These are phyloP conservation scores for Coelastrella sp. DNA, from an alignment of 139 green algal genomes.

Conservation along the genomic window DNA sequence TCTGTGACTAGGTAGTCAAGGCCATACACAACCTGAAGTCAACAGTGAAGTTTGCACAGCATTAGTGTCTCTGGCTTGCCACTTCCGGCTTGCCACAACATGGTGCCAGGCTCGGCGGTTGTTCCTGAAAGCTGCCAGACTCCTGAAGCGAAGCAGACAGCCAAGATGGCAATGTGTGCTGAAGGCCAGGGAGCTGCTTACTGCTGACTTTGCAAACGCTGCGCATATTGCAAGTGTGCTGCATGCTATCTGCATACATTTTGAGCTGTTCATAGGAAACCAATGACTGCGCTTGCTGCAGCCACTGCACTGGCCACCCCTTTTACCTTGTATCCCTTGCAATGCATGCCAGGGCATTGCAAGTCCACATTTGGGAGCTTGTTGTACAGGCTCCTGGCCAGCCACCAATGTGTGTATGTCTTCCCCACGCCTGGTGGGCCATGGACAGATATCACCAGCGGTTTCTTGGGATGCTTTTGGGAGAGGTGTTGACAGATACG, in stretches of 20 bases:
- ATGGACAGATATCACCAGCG: constrained; percentile 90
- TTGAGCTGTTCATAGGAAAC: too few relatives aligned
- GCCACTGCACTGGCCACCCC: not conserved
- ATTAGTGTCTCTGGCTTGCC: not conserved
- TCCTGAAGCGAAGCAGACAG: too few relatives aligned
- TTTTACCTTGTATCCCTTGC: constrained; percentile 82
- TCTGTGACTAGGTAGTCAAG: constrained; percentile 80
- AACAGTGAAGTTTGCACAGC: not conserved
- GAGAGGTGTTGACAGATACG: constrained; percentile 87
- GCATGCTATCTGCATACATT: too few relatives aligned
- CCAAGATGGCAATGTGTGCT: not conserved
- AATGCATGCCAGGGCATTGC: constrained; percentile 75
- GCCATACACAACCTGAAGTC: constrained; percentile 86
- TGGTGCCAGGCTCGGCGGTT: not conserved
- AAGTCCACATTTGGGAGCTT: not conserved
- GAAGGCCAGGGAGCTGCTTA: too few relatives aligned
- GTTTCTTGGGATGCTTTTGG: constrained; percentile 61
- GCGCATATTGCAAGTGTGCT: too few relatives aligned
- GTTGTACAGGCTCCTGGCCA: constrained; percentile 86
- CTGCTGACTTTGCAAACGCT: too few relatives aligned
- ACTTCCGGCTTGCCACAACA: not conserved
- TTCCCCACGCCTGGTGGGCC: constrained; percentile 94
- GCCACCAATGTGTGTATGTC: constrained; percentile 82
- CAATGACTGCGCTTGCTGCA: too few relatives aligned
- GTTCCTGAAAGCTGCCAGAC: too few relatives aligned